A percentile compares a stretch with the other conserved stretches of the same genome.
Conservation (phyloP, 108 stramenopile genomes). For the Cyclotella kingstonii region DNA sequence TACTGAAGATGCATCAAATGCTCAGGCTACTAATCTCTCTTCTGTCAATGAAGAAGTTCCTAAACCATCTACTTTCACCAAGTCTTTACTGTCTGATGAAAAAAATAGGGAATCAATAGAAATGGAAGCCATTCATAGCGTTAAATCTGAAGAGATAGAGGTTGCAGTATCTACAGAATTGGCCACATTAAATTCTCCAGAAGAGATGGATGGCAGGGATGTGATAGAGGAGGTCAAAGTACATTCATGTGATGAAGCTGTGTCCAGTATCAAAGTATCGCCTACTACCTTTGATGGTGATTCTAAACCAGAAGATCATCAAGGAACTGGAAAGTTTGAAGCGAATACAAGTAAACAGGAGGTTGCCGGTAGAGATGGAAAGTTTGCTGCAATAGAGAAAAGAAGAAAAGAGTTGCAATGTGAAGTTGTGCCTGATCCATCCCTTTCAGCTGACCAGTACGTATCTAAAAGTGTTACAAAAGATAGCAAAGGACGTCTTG, state of each 20-base stretch:
- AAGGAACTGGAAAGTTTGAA: neutral
- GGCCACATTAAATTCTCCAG: no score
- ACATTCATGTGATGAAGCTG: slow-evolving; percentile 12
- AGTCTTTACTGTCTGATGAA: no score
- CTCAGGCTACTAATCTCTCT: no score
- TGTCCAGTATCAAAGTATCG: no score
- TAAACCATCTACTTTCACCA: no score
- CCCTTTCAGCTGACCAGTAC: slow-evolving; percentile 18
- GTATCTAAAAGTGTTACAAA: slow-evolving; percentile 44
- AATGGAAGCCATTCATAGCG: no score
- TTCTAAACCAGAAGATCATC: neutral
- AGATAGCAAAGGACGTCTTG: slow-evolving; percentile 80
- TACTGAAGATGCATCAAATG: no score
- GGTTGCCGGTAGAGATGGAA: slow-evolving; percentile 49
- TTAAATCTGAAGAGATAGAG: no score
- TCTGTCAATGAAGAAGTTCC: no score
- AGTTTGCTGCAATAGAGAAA: slow-evolving; percentile 83
- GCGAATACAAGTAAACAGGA: neutral
- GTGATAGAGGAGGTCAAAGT: slow-evolving; percentile 11
- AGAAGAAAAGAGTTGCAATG: slow-evolving; percentile 60
- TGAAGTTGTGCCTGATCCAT: slow-evolving; percentile 26
- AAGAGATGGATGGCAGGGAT: no score
- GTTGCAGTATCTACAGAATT: no score
- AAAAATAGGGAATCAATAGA: no score
- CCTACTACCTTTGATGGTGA: neutral